These are phyloP conservation scores for Haematococcus lacustris DNA, from an alignment of 139 green algal genomes.

Conservation along the genomic window DNA sequence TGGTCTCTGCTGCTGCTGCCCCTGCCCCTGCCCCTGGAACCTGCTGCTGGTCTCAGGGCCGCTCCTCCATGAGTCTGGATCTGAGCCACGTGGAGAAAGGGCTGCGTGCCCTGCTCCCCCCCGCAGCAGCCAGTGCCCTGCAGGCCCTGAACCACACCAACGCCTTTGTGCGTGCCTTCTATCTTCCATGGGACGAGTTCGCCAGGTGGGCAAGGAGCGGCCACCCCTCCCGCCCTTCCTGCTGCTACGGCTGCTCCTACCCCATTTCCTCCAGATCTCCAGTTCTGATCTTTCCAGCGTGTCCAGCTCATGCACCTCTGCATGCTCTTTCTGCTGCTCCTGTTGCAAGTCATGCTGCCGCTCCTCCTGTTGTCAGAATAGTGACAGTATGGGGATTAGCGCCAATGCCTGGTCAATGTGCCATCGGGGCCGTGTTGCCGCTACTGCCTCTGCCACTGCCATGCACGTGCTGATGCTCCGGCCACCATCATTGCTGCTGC, in stretches of 20 bases:
- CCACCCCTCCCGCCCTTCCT: no score
- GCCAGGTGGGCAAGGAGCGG: not conserved
- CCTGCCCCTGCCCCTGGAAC: no score
- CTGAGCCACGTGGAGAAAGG: conserved; percentile 28
- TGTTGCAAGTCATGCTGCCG: not conserved
- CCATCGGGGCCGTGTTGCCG: no score
- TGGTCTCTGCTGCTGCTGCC: no score
- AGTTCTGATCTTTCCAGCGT: no score
- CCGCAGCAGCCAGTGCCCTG: not conserved
- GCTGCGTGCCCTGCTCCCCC: conserved; percentile 9
- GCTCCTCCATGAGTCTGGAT: conserved; percentile 59
- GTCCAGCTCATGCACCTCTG: no score
- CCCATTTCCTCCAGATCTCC: no score
- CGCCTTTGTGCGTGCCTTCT: not conserved
- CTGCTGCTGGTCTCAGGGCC: conserved; percentile 22
- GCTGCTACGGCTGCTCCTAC: no score
- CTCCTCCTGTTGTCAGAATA: not conserved
- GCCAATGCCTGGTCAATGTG: no score
- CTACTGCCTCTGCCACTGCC: not conserved
- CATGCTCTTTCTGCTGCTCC: not conserved
- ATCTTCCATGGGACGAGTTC: conserved; percentile 9
- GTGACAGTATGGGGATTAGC: no score
- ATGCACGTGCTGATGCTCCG: not conserved
- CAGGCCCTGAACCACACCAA: not conserved
- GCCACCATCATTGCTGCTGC: not conserved